Evolutionary conservation across 768 basidiomycete genomes (phyloP), one percentile per base, ranked within the genome.

Genomic region (Termitomyces sp.): DNA sequence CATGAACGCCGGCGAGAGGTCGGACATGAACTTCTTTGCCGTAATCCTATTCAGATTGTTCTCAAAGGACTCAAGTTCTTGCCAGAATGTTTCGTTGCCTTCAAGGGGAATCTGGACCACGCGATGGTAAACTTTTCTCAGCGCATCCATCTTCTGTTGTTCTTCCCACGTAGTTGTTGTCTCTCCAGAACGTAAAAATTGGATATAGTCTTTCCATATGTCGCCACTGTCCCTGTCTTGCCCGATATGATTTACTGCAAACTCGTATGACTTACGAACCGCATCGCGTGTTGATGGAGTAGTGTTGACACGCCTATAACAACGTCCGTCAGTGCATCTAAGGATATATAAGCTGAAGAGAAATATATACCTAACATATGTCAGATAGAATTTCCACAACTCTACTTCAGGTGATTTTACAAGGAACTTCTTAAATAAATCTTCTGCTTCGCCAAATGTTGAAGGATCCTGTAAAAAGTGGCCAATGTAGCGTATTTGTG

Each of bases 21-120:
- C 95, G 53, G 83, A 78, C 74, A 98, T 85, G 71, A 98, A 95
- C 66, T 98, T 97, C 70, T 98, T 98, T 14, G 96, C 94, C 34
- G 94, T 96, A 58, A 93, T 88, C 68, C 87, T 87, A 72, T 96
- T 98, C 60, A 97, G 73, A 48, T 78, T 79, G 53, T 82, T 93
- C 69, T 99, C 96, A 64, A 97, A 98, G 0, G 87, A 74, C 69
- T 98, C 93, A 58, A 93, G 87, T 51, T 97, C 93, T 62, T 88
- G 84, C 97, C 97, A 99, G n/a, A 99, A 77, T 38, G 77, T 77
- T 66, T 98, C 95, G 62, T 98, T 84, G 64, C 94, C 94, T 67
- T 93, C 90, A 62, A 98, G 79, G 0, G 97, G 97, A 32, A 97
- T 92, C 65, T 93, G 90, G 21, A 98, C 89, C 2, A 93, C 96